Evolutionary conservation across 345 rosid genomes (phyloP).

Genomic region (Draba incana): DNA sequence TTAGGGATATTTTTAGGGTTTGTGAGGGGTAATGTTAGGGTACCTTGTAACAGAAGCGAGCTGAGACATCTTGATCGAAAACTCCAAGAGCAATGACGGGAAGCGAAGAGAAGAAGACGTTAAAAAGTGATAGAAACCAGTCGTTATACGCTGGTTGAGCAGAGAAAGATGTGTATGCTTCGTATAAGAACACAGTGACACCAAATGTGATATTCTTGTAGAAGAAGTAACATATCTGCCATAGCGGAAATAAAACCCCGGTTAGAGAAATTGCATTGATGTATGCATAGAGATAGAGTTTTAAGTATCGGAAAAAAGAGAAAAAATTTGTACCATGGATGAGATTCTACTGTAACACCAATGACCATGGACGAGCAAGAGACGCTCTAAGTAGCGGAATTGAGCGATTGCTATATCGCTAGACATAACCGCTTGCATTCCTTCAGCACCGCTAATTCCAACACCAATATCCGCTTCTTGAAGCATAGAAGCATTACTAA

Average conservation of each 20-base stretch:
- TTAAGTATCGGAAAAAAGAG: not conserved
- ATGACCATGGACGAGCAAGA: constrained; percentile 96
- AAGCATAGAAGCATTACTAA: constrained; percentile 75
- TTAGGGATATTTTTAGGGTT: not conserved
- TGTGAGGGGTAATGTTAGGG: not conserved
- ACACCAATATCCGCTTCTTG: constrained; percentile 98
- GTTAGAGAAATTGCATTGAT: not conserved
- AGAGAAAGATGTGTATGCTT: constrained; percentile 85
- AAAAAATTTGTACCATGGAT: constrained; percentile 61
- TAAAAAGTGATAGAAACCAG: constrained; percentile 84
- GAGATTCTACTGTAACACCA: constrained; percentile 98
- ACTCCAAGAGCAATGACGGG: constrained; percentile 96
- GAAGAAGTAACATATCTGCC: constrained; percentile 95
- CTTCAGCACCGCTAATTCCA: constrained; percentile 96
- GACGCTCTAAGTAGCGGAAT: constrained; percentile 82
- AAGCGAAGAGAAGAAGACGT: constrained; percentile 95
- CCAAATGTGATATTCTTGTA: constrained; percentile 98
- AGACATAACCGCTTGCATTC: constrained; percentile 99
- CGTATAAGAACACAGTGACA: constrained; percentile 83
- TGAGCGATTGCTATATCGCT: constrained; percentile 94
- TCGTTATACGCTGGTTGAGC: constrained; percentile 89
- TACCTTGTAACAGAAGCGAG: constrained; percentile 73
- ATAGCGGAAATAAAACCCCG: constrained; percentile 3
- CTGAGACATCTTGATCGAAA: constrained; percentile 89
- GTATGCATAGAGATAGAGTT: not conserved